phyloP scores from a whole-genome alignment of 1,284 basidiomycete species.

The Trichosporon coremiiforme region DNA sequence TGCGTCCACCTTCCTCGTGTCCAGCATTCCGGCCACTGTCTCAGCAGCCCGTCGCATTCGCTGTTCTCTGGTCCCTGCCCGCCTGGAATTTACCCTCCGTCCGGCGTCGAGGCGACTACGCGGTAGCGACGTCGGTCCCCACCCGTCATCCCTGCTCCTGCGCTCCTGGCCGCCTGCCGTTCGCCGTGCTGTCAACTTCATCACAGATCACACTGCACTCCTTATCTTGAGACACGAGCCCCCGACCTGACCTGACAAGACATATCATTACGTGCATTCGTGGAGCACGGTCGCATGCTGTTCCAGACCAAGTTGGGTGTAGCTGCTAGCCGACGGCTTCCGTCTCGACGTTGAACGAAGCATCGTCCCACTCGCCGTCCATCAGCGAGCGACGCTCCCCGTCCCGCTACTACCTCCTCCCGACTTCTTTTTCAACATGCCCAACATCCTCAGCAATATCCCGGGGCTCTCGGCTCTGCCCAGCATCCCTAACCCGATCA shows the following conservation, averaged over 20 bases:
- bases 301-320: background rate
- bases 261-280: background rate
- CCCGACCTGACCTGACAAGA: background rate
- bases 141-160: background rate
- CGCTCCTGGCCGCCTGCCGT: background rate
- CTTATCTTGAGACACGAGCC: background rate
- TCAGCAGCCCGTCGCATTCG: background rate
- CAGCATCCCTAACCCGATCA: constrained; percentile 41
- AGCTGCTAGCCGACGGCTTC: background rate
- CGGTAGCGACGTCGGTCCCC: constrained; percentile 14
- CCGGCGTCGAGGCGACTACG: background rate
- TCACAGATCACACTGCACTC: constrained; percentile 1
- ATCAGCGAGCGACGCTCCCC: constrained; percentile 16
- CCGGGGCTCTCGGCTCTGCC: constrained; percentile 35
- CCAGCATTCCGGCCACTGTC: constrained; percentile 17
- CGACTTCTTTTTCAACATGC: constrained; percentile 32
- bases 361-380: constrained; percentile 1
- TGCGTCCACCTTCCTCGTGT: constrained; percentile 18
- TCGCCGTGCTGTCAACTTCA: background rate
- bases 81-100: constrained; percentile 6
- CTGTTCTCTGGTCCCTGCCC: background rate
- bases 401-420: background rate
- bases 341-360: constrained; percentile 7
- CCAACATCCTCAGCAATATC: constrained; percentile 40
- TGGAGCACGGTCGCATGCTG: constrained; percentile 16